A percentile compares a stretch with the other conserved stretches of the same genome.
phyloP scores from a whole-genome alignment of 2,329 filamentous ascomycete species.

The Pochonia chlamydosporia region DNA sequence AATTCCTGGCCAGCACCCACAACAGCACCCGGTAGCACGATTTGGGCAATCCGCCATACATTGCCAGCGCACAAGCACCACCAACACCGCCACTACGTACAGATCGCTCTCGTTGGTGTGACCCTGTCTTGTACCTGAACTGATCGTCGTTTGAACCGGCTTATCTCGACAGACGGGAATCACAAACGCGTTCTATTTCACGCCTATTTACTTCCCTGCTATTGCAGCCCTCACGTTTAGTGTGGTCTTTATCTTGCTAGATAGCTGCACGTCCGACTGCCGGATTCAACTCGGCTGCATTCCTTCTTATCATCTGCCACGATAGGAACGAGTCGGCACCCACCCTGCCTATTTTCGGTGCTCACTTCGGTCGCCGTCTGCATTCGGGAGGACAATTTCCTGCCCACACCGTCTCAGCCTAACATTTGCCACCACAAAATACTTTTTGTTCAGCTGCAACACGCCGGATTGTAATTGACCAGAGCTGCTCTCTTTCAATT shows the following conservation, averaged over 20 bases:
- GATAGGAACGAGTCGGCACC: not conserved
- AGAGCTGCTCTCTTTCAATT: not conserved
- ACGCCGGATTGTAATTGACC: not conserved
- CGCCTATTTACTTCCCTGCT: no score
- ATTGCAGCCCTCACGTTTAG: not conserved
- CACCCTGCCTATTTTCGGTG: not conserved
- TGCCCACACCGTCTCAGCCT: conserved; percentile 1
- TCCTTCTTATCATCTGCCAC: not conserved
- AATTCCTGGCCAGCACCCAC: conserved; percentile 1
- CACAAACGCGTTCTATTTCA: not conserved
- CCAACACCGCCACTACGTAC: conserved; percentile 1
- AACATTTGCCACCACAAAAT: conserved; percentile 6
- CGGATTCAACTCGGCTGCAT: not conserved
- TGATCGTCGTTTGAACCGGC: not conserved
- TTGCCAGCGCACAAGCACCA: not conserved
- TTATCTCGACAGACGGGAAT: not conserved
- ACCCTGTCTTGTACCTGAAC: not conserved
- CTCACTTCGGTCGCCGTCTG: conserved; percentile 1
- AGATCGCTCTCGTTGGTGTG: not conserved
- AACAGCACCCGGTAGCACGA: not conserved
- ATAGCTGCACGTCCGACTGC: not conserved
- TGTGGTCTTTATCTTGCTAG: not conserved
- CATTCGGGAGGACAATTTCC: not conserved
- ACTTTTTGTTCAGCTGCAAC: not conserved
- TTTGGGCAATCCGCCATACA: conserved; percentile 1